A percentile compares a stretch with the other conserved stretches of the same genome.
Conservation (phyloP, 2,329 filamentous ascomycete genomes). For the Fusarium secorum region DNA sequence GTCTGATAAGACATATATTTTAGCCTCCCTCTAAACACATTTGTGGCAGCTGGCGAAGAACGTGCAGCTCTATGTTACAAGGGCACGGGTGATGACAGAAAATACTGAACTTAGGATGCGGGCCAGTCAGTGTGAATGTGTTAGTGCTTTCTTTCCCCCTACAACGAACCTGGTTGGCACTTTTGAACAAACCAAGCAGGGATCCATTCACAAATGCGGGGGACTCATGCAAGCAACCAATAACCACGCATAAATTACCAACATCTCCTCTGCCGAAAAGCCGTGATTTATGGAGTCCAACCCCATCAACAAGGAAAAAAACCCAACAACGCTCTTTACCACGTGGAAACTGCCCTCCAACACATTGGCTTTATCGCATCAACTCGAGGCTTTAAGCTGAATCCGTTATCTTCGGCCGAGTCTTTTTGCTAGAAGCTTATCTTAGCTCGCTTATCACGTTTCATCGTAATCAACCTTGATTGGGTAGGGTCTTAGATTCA, state of each 20-base stretch:
- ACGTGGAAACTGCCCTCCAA: background rate
- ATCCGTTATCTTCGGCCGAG: background rate
- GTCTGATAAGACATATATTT: background rate
- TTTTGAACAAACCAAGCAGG: background rate
- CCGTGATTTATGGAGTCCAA: background rate
- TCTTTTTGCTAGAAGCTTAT: background rate
- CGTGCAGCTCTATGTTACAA: no score
- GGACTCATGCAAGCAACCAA: background rate
- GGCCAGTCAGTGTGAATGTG: rapidly evolving
- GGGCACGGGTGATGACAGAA: rapidly evolving
- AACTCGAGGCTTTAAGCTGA: background rate
- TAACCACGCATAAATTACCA: background rate
- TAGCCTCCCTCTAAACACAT: background rate
- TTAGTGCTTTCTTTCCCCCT: background rate
- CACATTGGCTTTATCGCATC: background rate
- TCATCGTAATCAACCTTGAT: background rate
- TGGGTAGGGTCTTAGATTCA: background rate
- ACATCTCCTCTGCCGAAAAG: background rate
- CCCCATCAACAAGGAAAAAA: background rate
- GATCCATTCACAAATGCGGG: background rate
- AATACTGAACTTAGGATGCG: rapidly evolving
- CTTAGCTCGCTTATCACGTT: background rate
- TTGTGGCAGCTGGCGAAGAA: background rate
- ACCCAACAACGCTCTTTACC: background rate
- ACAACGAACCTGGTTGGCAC: background rate